A percentile compares a stretch with the other conserved stretches of the same genome.
These are phyloP conservation scores for Trametes punicea DNA, from an alignment of 768 basidiomycete species.

Conservation along the genomic window DNA sequence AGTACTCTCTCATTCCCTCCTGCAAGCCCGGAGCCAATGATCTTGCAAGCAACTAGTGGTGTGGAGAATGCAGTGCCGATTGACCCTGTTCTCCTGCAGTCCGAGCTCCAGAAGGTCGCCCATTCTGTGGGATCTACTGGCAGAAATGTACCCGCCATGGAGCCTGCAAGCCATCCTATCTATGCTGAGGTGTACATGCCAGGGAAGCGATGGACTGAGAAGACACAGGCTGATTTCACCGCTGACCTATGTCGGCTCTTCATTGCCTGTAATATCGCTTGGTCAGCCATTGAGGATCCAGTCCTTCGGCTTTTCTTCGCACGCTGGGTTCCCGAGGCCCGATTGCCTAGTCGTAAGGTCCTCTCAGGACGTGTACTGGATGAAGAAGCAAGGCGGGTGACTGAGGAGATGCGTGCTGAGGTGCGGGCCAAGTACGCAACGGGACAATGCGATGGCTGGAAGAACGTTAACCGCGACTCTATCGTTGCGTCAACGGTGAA, in stretches of 20 bases:
- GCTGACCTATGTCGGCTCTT: conserved; percentile 2
- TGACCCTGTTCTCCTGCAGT: too few species aligned
- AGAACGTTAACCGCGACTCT: too few species aligned
- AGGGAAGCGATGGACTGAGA: not conserved
- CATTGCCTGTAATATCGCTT: conserved; percentile 2
- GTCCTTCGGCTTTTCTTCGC: not conserved
- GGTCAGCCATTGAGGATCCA: not conserved
- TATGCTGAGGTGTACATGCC: too few species aligned
- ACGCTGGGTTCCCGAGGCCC: not conserved
- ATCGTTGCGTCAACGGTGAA: conserved; percentile 28
- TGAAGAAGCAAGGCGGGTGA: conserved; percentile 17
- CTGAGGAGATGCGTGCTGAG: not conserved
- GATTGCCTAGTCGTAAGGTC: conserved; percentile 15
- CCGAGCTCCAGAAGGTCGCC: too few species aligned
- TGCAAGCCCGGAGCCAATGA: too few species aligned
- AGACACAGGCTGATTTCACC: not conserved
- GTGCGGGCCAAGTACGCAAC: conserved; percentile 25
- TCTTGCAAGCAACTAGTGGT: too few species aligned
- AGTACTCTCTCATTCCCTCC: too few species aligned
- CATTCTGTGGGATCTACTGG: too few species aligned
- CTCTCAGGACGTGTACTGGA: conserved; percentile 24
- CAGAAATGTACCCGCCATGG: too few species aligned
- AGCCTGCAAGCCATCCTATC: too few species aligned
- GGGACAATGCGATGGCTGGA: conserved; percentile 33
- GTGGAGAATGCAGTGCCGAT: too few species aligned